These are phyloP conservation scores for Wickerhamiella vanderwaltii DNA, from an alignment of 805 yeast species.

Conservation along the genomic window DNA sequence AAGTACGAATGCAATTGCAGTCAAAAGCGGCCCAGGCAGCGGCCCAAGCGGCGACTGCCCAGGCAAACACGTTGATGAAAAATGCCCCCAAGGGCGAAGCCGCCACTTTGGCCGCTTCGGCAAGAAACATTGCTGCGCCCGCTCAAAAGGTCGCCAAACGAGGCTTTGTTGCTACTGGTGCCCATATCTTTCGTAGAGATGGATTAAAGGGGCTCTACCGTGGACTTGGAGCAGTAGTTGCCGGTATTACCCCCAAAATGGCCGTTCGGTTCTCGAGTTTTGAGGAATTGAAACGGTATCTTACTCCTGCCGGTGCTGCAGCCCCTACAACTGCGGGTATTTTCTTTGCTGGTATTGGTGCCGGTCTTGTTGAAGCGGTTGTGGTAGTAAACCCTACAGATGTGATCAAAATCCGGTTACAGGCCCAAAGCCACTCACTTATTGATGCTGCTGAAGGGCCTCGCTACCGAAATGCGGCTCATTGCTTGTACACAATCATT, in stretches of 20 bases:
- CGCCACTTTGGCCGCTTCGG: slow-evolving; percentile 12
- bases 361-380: slow-evolving; percentile 94
- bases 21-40: slow-evolving; percentile 37
- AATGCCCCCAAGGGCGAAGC: slow-evolving; percentile 12
- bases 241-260: slow-evolving; percentile 97
- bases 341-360: slow-evolving; percentile 89
- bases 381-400: slow-evolving; percentile 94
- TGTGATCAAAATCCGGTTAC: slow-evolving; percentile 90
- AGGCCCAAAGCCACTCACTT: slow-evolving; percentile 87
- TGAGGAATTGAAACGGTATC: slow-evolving; percentile 67
- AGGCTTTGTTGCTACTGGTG: slow-evolving; percentile 77
- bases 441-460: slow-evolving; percentile 69
- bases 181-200: slow-evolving; percentile 63
- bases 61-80: slow-evolving; percentile 9
- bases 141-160: slow-evolving; percentile 39
- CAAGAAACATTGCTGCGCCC: slow-evolving; percentile 13
- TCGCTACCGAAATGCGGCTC: slow-evolving; percentile 85
- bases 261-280: slow-evolving; percentile 92
- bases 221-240: slow-evolving; percentile 93
- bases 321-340: slow-evolving; percentile 59
- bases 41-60: slow-evolving; percentile 17
- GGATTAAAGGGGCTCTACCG: slow-evolving; percentile 79
- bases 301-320: slow-evolving; percentile 50
- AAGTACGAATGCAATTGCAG: slow-evolving; percentile 92
- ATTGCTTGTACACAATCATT: slow-evolving; percentile 70